Conservation (phyloP, 306 rosid genomes). For the Phaseolus lunatus region DNA sequence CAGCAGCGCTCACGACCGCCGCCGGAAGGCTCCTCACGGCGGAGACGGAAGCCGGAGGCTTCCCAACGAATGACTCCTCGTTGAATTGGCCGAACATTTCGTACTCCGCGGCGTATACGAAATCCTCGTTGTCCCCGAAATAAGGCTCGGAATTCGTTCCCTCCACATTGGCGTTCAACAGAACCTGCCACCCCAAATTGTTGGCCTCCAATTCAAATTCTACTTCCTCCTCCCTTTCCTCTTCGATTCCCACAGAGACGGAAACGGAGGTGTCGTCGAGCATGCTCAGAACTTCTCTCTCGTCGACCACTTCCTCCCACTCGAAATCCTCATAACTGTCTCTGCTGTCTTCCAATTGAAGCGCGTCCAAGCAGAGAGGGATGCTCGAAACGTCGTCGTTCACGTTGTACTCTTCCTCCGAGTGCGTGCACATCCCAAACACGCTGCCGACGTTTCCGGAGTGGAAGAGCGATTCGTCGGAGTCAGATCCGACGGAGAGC, state of each 20-base stretch:
- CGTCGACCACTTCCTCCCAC: conserved; percentile 88
- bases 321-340: conserved; percentile 71
- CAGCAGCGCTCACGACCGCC: conserved; percentile 55
- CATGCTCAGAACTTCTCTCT: conserved; percentile 65
- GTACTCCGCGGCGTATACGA: conserved; percentile 63
- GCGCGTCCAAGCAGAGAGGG: conserved; percentile 75
- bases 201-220: conserved; percentile 42
- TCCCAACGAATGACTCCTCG: conserved; percentile 48
- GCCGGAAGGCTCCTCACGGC: conserved; percentile 62
- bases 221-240: neutral
- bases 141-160: conserved; percentile 49
- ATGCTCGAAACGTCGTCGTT: conserved; percentile 57
- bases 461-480: conserved; percentile 51
- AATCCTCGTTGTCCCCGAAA: conserved; percentile 68
- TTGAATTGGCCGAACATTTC: conserved; percentile 84
- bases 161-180: conserved; percentile 57
- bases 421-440: conserved; percentile 53
- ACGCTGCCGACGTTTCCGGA: conserved; percentile 12
- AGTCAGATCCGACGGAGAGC: conserved; percentile 51
- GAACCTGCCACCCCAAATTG: conserved; percentile 76
- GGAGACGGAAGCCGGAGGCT: conserved; percentile 71
- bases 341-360: conserved; percentile 67
- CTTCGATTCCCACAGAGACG: conserved; percentile 21
- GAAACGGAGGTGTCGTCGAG: conserved; percentile 47
- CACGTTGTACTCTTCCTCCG: conserved; percentile 60